phyloP scores from a whole-genome alignment of 805 yeast species.

The Debaryomyces maramus region DNA sequence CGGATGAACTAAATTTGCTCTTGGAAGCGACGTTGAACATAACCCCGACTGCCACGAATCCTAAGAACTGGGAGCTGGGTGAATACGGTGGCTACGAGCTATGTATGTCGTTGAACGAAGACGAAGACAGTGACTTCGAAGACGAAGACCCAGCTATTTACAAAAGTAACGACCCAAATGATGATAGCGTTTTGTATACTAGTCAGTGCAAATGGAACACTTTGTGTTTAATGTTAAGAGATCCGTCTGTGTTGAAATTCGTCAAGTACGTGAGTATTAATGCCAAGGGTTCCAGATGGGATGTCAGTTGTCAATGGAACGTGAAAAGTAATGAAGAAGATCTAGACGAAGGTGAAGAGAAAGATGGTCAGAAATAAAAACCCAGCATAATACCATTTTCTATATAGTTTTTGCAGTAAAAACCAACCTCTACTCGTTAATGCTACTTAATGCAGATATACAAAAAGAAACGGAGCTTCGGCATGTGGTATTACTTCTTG shows the following conservation, averaged over 20 bases:
- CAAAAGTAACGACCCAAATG: conserved; percentile 51
- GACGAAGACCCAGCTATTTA: conserved; percentile 88
- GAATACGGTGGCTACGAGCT: conserved; percentile 94
- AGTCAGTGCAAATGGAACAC: conserved; percentile 84
- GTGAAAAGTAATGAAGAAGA: conserved; percentile 51
- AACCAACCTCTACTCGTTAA: no score
- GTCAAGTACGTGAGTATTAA: conserved; percentile 86
- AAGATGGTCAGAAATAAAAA: no score
- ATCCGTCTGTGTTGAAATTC: conserved; percentile 83
- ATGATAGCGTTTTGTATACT: conserved; percentile 75
- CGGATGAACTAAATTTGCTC: conserved; percentile 42
- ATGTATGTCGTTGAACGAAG: conserved; percentile 67
- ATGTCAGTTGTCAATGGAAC: conserved; percentile 77
- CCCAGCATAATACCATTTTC: no score
- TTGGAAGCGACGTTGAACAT: conserved; percentile 80
- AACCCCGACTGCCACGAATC: conserved; percentile 60
- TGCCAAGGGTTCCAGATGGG: conserved; percentile 95
- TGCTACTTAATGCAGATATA: no score
- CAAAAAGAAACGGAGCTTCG: no score
- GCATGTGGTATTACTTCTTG: no score
- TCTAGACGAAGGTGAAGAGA: conserved; percentile 12
- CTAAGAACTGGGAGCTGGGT: conserved; percentile 82
- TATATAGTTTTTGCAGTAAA: no score
- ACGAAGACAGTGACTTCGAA: conserved; percentile 44
- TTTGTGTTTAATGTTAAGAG: conserved; percentile 74